Evolutionary conservation across 768 basidiomycete species (phyloP), one percentile per base, ranked within the genome.

Genomic region (Hortiboletus flavorubellus): DNA sequence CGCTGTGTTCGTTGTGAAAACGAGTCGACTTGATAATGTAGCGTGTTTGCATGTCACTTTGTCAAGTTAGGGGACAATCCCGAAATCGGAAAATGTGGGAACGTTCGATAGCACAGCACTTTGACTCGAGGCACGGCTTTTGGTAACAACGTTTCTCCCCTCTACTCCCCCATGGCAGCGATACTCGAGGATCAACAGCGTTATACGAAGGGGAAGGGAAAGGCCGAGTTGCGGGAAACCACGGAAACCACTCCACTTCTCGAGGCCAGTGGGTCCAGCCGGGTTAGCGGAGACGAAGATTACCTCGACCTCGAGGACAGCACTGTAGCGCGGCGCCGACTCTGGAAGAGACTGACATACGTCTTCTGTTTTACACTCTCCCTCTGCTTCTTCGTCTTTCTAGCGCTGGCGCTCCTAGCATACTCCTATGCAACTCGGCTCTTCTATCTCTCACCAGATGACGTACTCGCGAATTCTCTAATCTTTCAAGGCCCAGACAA

Each of bases 381-480:
- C 30, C 34, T 84, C 44, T 83, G 79, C 59, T 62, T 85, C 40
- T 26, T 81, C 18, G 31, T 75, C 4, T 73, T 82, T 38, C 61
- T 79, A 14, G 47, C 77, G 4, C 43, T 83, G 10, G 76, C 73
- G 4, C 61, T 87, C 16, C 72, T 89, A 9, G 85, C 82, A 6
- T 87, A 81, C 75, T 83, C 84, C 4, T 91, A 89, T 61, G 81
- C 84, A 18, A 75, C 85, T 16, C 76, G 76, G 33, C 80, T 80
- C 1, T 77, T 81, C 14, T 67, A 70, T 52, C 62, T 83, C 15
- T 79, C 83, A 3, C 76, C 84, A 12, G 79, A 88, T 57, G 81
- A 83, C 58, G 67, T 89, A 51, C 65, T 89, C 35, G 71, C 80
- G 38, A 72, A 76, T 14, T 80, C 80, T 18, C 63, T 91, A 15